Evolutionary conservation across 768 basidiomycete species (phyloP).

Genomic region (Rossbeevera mucosa): DNA sequence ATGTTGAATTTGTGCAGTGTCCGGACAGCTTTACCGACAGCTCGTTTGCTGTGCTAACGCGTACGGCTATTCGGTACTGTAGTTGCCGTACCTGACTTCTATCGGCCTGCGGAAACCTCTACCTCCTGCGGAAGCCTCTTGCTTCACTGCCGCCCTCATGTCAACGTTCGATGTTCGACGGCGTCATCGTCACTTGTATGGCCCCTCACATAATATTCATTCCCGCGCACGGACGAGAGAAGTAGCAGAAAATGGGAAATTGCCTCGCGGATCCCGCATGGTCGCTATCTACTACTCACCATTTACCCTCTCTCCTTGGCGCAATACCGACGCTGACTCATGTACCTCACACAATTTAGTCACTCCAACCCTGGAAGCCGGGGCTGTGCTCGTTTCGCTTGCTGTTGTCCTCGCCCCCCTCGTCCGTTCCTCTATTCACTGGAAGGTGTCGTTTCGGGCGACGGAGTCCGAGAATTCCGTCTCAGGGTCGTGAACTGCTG

Average conservation of each 20-base stretch:
- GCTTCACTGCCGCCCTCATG: not conserved
- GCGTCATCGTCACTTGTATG: constrained; percentile 24
- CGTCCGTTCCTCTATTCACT: not conserved
- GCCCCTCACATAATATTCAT: constrained; percentile 17
- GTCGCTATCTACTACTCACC: constrained; percentile 11
- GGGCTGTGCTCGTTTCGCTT: constrained; percentile 16
- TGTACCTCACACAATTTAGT: not conserved
- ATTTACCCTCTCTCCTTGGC: not conserved
- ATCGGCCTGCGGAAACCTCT: constrained; percentile 13
- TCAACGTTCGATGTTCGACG: not conserved
- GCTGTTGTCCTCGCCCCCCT: constrained; percentile 12
- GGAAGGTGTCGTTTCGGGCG: not conserved
- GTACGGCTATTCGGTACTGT: constrained; percentile 9
- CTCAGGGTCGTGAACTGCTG: not conserved
- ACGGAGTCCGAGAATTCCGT: not conserved
- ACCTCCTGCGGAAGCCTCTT: not conserved
- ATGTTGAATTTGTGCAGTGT: not conserved
- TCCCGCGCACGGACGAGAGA: constrained; percentile 23
- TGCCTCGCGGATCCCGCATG: constrained; percentile 31
- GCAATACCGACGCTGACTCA: constrained; percentile 15
- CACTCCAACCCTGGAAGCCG: constrained; percentile 1
- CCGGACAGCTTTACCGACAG: not conserved
- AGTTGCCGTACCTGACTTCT: constrained; percentile 18
- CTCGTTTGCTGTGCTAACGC: not conserved
- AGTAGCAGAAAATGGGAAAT: not conserved